A percentile compares a stretch with the other conserved stretches of the same genome.
phyloP scores from a whole-genome alignment of 371 early-diverging fungal species.

The Dichotomocladium elegans region DNA sequence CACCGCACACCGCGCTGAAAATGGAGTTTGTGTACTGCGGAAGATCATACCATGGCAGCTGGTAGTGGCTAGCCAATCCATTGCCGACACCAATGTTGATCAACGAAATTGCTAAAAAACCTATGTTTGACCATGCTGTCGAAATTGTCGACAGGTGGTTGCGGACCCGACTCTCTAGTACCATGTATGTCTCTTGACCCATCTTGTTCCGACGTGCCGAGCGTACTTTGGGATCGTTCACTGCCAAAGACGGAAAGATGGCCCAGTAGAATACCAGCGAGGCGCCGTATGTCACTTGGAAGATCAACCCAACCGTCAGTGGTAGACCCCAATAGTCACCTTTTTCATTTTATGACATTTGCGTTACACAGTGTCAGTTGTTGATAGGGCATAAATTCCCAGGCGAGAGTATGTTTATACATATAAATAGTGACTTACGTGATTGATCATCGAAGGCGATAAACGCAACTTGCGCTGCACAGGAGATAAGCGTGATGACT shows the following conservation, averaged over 20 bases:
- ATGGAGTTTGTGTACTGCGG: slow-evolving; percentile 17
- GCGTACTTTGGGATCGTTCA: slow-evolving; percentile 24
- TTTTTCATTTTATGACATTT: no score
- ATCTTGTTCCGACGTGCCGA: slow-evolving; percentile 9
- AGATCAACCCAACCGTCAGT: slow-evolving; percentile 13
- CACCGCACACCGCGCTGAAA: slow-evolving; percentile 34
- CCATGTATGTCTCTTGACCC: slow-evolving; percentile 6
- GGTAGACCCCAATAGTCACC: slow-evolving; percentile 21
- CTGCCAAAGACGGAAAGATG: slow-evolving; percentile 13
- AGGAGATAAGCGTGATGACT: slow-evolving; percentile 18
- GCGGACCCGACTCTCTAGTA: slow-evolving; percentile 14
- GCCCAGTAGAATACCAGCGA: slow-evolving; percentile 27
- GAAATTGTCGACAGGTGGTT: slow-evolving; percentile 42
- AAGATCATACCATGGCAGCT: slow-evolving; percentile 1
- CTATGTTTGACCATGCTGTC: slow-evolving; percentile 39
- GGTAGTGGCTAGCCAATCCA: slow-evolving; percentile 5
- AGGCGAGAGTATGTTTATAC: neutral
- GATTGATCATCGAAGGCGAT: slow-evolving; percentile 13
- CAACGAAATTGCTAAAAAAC: slow-evolving; percentile 23
- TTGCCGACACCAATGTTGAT: slow-evolving; percentile 12
- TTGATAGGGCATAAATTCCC: neutral
- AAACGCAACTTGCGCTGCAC: slow-evolving; percentile 22
- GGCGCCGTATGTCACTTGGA: slow-evolving; percentile 23
- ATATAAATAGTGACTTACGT: neutral
- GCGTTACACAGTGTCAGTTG: no score